phyloP scores from a whole-genome alignment of 2,329 filamentous ascomycete species.

The Epichloe sylvatica region DNA sequence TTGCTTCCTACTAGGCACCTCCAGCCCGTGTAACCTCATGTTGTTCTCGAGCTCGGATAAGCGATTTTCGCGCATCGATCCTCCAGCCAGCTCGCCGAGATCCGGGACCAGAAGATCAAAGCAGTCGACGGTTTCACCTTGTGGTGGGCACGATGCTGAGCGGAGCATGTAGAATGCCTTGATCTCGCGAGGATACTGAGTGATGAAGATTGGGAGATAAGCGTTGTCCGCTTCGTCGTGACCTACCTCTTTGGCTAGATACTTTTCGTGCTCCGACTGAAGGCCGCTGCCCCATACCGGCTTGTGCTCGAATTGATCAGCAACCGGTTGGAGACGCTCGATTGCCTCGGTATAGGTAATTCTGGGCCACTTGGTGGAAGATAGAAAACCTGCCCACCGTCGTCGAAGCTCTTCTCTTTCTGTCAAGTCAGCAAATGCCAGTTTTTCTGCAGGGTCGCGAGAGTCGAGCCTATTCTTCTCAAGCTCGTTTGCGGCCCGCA shows the following conservation, averaged over 20 bases:
- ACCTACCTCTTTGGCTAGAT: slow-evolving; percentile 56
- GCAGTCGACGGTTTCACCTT: slow-evolving; percentile 57
- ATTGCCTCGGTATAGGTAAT: slow-evolving; percentile 76
- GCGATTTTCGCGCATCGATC: slow-evolving; percentile 78
- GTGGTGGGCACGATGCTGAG: slow-evolving; percentile 15
- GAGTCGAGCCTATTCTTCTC: slow-evolving; percentile 20
- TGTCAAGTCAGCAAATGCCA: slow-evolving; percentile 30
- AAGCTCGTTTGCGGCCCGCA: slow-evolving; percentile 33
- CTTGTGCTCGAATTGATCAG: slow-evolving; percentile 48
- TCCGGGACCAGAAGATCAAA: slow-evolving; percentile 83
- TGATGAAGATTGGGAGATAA: slow-evolving; percentile 69
- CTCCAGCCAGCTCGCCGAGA: slow-evolving; percentile 74
- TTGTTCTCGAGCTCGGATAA: slow-evolving; percentile 50
- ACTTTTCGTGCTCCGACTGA: slow-evolving; percentile 87
- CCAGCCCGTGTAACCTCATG: slow-evolving; percentile 56
- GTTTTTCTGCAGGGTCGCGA: slow-evolving; percentile 25
- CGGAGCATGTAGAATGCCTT: slow-evolving; percentile 72
- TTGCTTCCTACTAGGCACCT: slow-evolving; percentile 21
- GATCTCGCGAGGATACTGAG: slow-evolving; percentile 73
- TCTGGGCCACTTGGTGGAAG: slow-evolving; percentile 50
- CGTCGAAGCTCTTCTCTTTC: slow-evolving; percentile 36
- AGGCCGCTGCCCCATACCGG: slow-evolving; percentile 62
- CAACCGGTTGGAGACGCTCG: slow-evolving; percentile 46
- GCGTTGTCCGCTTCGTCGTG: slow-evolving; percentile 30
- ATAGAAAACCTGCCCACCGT: slow-evolving; percentile 59